Conservation (phyloP, 78 protist genomes). For the Dictyostelium purpureum region DNA sequence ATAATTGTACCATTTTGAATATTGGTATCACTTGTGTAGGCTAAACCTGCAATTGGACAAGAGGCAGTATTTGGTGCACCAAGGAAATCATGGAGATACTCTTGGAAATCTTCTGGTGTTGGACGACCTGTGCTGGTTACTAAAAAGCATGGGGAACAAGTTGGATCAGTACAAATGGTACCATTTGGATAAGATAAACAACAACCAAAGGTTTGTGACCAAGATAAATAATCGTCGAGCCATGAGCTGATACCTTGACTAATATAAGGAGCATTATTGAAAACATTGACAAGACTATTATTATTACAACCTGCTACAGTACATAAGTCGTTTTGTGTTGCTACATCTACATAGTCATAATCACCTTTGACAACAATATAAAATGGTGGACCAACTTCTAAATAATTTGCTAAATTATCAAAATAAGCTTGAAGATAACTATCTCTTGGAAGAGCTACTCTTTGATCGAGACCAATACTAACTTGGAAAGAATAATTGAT, state of each 20-base stretch:
- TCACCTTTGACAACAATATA: constrained; percentile 80
- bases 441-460: constrained; percentile 82
- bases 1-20: background rate
- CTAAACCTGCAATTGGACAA: constrained; percentile 29
- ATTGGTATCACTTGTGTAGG: background rate
- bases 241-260: constrained; percentile 47
- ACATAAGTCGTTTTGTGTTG: constrained; percentile 11
- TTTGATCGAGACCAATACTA: constrained; percentile 83
- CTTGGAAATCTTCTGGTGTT: background rate
- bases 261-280: constrained; percentile 50
- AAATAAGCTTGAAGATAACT: constrained; percentile 83
- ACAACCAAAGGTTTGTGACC: background rate
- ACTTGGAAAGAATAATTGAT: constrained; percentile 29
- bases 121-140: background rate
- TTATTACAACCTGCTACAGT: constrained; percentile 27
- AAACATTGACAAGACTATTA: constrained; percentile 35
- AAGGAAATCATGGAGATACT: constrained; percentile 1
- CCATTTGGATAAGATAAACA: constrained; percentile 26
- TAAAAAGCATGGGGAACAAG: background rate
- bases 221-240: constrained; percentile 59
- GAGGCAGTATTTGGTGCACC: background rate
- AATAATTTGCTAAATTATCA: background rate
- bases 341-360: background rate
- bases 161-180: background rate
- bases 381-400: constrained; percentile 86